Evolutionary conservation across 2,329 filamentous ascomycete species (phyloP).

Genomic region (Claviceps sp.): DNA sequence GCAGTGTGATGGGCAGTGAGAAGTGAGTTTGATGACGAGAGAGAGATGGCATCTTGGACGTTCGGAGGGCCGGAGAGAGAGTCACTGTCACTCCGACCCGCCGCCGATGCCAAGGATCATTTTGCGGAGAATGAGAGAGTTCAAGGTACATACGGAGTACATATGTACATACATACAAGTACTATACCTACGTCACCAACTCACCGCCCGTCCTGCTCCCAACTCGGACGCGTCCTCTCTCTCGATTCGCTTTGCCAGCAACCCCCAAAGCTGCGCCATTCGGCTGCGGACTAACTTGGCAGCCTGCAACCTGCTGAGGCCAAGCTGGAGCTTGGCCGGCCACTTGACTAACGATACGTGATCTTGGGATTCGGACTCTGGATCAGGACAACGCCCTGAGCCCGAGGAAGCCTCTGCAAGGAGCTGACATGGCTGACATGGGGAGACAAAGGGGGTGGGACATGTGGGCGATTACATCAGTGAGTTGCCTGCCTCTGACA

Average conservation of each 20-base stretch:
- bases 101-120: not conserved
- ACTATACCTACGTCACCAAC: too few relatives aligned
- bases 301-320: too few relatives aligned
- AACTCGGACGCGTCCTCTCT: too few relatives aligned
- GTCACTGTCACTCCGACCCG: slow-evolving; percentile 1
- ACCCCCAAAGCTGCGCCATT: not conserved
- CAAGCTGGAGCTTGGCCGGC: not conserved
- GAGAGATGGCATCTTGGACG: not conserved
- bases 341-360: not conserved
- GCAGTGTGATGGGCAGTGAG: not conserved
- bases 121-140: too few relatives aligned
- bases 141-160: too few relatives aligned
- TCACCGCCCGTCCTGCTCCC: too few relatives aligned
- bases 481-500: too few relatives aligned
- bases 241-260: not conserved
- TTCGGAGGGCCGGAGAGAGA: slow-evolving; percentile 3
- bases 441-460: too few relatives aligned
- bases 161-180: too few relatives aligned
- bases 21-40: slow-evolving; percentile 2
- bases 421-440: not conserved
- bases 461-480: too few relatives aligned
- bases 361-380: not conserved
- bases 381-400: not conserved
- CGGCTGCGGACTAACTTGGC: not conserved
- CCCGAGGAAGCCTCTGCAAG: not conserved